phyloP scores from a whole-genome alignment of 371 early-diverging fungal species.

The Mucor velutinosus region DNA sequence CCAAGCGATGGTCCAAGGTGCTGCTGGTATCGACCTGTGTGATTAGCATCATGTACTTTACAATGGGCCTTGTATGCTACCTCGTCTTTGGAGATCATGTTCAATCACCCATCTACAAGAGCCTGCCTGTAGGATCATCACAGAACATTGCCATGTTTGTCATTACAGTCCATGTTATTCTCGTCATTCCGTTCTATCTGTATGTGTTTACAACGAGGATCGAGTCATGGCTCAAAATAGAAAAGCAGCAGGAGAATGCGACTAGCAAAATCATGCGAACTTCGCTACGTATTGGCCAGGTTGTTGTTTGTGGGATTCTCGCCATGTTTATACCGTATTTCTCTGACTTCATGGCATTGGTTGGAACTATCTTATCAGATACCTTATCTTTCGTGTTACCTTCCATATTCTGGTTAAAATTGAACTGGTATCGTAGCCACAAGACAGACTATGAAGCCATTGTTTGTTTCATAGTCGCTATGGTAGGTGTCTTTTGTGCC shows the following conservation, averaged over 20 bases:
- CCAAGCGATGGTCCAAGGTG: constrained; percentile 72
- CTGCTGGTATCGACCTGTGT: constrained; percentile 66
- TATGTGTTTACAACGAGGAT: constrained; percentile 76
- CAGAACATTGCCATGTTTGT: constrained; percentile 69
- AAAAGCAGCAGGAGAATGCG: constrained; percentile 16
- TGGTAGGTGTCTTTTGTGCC: constrained; percentile 68
- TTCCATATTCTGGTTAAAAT: constrained; percentile 71
- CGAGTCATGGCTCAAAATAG: constrained; percentile 47
- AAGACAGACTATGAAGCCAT: constrained; percentile 42
- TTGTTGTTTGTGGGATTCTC: constrained; percentile 50
- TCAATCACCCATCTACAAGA: constrained; percentile 74
- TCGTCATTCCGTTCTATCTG: constrained; percentile 79
- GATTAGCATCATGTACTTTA: constrained; percentile 72
- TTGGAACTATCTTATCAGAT: constrained; percentile 80
- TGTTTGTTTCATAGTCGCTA: constrained; percentile 55
- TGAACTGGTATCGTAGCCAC: constrained; percentile 53
- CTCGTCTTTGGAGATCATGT: constrained; percentile 75
- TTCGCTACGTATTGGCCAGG: constrained; percentile 55
- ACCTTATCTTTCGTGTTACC: constrained; percentile 83
- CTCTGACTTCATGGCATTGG: constrained; percentile 76
- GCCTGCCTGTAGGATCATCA: constrained; percentile 66
- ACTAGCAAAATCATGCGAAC: constrained; percentile 46
- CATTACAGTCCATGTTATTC: constrained; percentile 78
- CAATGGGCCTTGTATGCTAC: constrained; percentile 76
- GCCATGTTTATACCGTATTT: constrained; percentile 83